Conservation (phyloP, 768 basidiomycete species). For the Dentipellis sp. region DNA sequence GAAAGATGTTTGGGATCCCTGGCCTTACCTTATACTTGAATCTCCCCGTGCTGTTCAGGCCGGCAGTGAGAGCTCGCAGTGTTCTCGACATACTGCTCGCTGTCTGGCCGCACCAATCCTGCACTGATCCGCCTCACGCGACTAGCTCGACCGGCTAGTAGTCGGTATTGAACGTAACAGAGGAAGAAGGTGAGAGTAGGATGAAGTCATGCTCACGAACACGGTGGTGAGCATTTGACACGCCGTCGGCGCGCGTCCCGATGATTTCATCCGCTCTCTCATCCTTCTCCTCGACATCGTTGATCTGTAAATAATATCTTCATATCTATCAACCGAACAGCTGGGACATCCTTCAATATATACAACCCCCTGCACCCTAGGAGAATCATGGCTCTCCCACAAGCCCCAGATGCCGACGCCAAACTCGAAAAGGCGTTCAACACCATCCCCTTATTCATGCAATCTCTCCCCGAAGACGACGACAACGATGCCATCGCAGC, state of each 20-base stretch:
- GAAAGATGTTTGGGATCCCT: neutral
- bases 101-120: neutral
- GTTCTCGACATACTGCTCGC: neutral
- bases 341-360: too few species aligned
- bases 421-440: constrained; percentile 40
- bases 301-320: neutral
- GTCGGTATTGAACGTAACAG: neutral
- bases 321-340: neutral
- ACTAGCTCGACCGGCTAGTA: neutral
- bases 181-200: neutral
- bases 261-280: neutral
- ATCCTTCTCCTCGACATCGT: neutral
- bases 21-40: constrained; percentile 52
- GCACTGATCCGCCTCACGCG: too few species aligned
- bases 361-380: too few species aligned
- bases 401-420: constrained; percentile 21
- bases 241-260: neutral
- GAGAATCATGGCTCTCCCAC: constrained; percentile 8
- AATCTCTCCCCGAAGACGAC: constrained; percentile 66
- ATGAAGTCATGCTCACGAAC: neutral
- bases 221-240: too few species aligned
- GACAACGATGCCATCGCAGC: constrained; percentile 68
- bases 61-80: constrained; percentile 31
- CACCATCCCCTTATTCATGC: constrained; percentile 87
- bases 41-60: constrained; percentile 50